Evolutionary conservation across 2,329 filamentous ascomycete species (phyloP).

Genomic region (Pseudopyrenochaeta lycopersici): DNA sequence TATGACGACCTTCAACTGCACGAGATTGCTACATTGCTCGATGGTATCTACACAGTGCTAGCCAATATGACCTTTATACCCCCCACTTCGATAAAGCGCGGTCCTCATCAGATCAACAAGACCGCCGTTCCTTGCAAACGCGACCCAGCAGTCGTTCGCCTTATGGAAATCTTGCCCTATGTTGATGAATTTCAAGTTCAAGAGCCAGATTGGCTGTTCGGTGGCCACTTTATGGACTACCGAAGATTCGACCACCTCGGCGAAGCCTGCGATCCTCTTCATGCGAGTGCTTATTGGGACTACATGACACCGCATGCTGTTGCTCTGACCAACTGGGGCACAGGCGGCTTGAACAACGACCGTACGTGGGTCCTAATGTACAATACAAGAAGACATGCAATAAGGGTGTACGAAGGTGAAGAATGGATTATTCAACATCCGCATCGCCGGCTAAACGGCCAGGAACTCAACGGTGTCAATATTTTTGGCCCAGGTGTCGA

Average conservation of each 20-base stretch:
- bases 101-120: slow-evolving; percentile 21
- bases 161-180: slow-evolving; percentile 26
- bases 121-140: slow-evolving; percentile 17
- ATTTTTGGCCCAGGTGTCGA: background rate
- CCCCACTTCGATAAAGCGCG: slow-evolving; percentile 15
- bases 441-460: background rate
- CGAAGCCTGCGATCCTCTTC: slow-evolving; percentile 3
- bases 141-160: slow-evolving; percentile 12
- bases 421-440: slow-evolving; percentile 3
- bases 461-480: background rate
- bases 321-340: slow-evolving; percentile 17
- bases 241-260: slow-evolving; percentile 6
- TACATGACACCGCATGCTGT: slow-evolving; percentile 11
- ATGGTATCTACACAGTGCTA: slow-evolving; percentile 18
- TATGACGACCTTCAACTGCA: slow-evolving; percentile 17
- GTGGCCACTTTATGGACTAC: slow-evolving; percentile 22
- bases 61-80: slow-evolving; percentile 23
- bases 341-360: slow-evolving; percentile 18
- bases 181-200: slow-evolving; percentile 12
- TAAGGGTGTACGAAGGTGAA: slow-evolving; percentile 18
- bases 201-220: slow-evolving; percentile 16
- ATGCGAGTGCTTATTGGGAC: background rate
- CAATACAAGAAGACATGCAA: slow-evolving; percentile 15
- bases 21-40: slow-evolving; percentile 15
- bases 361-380: slow-evolving; percentile 18